Base-by-base conservation (phyloP, 1,284 basidiomycete species). In the Xerocomus nothofagi region DNA sequence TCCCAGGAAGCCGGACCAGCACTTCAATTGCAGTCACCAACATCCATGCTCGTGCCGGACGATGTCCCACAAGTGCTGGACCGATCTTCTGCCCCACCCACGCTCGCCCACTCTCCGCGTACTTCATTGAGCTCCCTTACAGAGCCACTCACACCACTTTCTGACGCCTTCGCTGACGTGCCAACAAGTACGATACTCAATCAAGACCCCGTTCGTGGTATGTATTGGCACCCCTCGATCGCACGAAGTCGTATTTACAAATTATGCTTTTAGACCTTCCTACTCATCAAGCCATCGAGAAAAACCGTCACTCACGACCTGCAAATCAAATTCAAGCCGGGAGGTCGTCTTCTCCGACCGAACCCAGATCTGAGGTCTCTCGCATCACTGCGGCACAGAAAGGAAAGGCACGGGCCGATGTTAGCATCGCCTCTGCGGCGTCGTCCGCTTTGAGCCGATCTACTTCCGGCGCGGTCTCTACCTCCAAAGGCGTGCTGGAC, bases 101-200 rank as follows among this genome's bases (percentile, higher is more conserved):
- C 55, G 2, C 61, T 71, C n/a, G 33, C 57, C 7, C 61, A 63
- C 33, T 74, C 72, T 14, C 72, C 71, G 1, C 58, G 65, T 17
- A 63, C 70, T 4, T 73, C 73, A 4, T 54, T 65, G 29, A 66
- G 67, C 38, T 74, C 73, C 14, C 50, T 69, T 41, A 57, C 68
- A 15, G 73, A 63, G 27, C 62, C 71, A 11, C 50, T 54, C 6
- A 70, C 64, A 15, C 69, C 71, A 4, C 43, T 52, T 54, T 50
- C 54, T 20, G 61, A 65, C n/a, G n/a, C 44, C 11, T 56, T 50
- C 9, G 15, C 18, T 7, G 61, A 68, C 41, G 26, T 31, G 14
- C 37, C 47, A 15, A 21, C 39, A n/a, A 39, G 39, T 11, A 31
- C 17, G 29, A 24, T 39, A 18, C 15, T 12, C 3, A 27, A 30